Evolutionary conservation across 208 protist species (phyloP), one percentile per base, ranked within the genome.

Genomic region (Trypanosoma boissoni): DNA sequence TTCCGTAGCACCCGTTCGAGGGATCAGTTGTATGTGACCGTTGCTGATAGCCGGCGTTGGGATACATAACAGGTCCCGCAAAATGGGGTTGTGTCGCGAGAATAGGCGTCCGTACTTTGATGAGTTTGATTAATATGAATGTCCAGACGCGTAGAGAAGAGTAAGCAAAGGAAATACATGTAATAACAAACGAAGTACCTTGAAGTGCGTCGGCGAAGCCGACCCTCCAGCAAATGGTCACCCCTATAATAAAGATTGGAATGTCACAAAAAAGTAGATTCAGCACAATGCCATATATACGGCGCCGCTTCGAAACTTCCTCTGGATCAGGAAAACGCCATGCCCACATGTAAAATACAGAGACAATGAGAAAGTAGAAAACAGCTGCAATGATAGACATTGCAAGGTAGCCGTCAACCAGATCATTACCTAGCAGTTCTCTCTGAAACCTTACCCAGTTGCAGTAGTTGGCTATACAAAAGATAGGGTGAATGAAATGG

Each of bases 271-370:
- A 85, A 24, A 92, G 34, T 4, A 91, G 68, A 66, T 95, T 80
- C 29, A 91, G 56, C 10, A 66, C 26, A 44, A 92, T 61, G 48
- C 88, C 88, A 53, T 92, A 92, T 7, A 92, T 79, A 36, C 85
- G 74, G 8, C 88, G 80, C 29, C 85, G 72, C 68, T 86, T 88
- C 34, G 88, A 86, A 10, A 91, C 67, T 51, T 95, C 83, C 66
- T 95, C 85, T 20, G 88, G 88, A 67, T 92, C 80, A 14, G 85
- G 85, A 42, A 81, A 95, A 32, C 88, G 81, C 80, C 83, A 95
- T 2, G 88, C 88, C 86, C 88, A 95, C 88, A 92, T 92, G 75
- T 95, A 95, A 50, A 92, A 88, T 26, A 91, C 74, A 6, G 85
- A 92, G 10, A 78, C 64, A 0, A 76, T 75, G 9, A 91, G 59